Base-by-base conservation (phyloP, 2,329 filamentous ascomycete species). In the Macrophomina phaseolina region DNA sequence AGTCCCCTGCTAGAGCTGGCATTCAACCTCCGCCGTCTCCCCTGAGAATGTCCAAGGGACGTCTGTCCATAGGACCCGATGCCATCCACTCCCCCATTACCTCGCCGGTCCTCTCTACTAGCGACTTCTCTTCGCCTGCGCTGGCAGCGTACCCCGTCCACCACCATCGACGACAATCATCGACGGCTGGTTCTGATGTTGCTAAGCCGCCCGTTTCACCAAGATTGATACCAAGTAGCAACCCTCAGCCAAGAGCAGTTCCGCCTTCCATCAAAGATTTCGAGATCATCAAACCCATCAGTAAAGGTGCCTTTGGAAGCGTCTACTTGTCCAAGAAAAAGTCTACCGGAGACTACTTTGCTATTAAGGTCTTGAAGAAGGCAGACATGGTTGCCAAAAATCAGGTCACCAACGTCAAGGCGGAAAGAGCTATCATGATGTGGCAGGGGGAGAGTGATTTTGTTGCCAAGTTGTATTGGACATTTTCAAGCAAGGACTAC, bases 321-420 rank as follows among this genome's bases (percentile, higher is more conserved):
- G 95, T 99, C 7, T 99, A 99, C 75, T 82, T 99, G 38, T 94
- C 95, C 0, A 99, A 98, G 82, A 99, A 99, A 85, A 98, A 97
- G 79, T 95, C 93, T 0, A 99, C 96, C 0, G 94, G 94, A 53
- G 95, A 99, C 74, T 99, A 99, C 78, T 99, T 94, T 77, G 95
- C 95, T 9, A 98, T 99, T 82, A 99, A 99, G 76, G 95, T 98
- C 1, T 80, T 99, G 68, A 98, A 98, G 77, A 99, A 99, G 80
- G 94, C 95, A n/a, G 95, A 99, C 83, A 99, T 99, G 95, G 93
- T 99, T 69, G 95, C 95, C 69, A 99, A 99, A 81, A 99, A 99
- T 77, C 95, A 99, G 77, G 94, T 99, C 72, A 97, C 95, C 71
- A 99, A 99, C 75, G 95, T 99, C 74, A 98, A 99, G 80, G 95